Evolutionary conservation across 306 rosid species (phyloP).

Genomic region (Cicer judaicum): DNA sequence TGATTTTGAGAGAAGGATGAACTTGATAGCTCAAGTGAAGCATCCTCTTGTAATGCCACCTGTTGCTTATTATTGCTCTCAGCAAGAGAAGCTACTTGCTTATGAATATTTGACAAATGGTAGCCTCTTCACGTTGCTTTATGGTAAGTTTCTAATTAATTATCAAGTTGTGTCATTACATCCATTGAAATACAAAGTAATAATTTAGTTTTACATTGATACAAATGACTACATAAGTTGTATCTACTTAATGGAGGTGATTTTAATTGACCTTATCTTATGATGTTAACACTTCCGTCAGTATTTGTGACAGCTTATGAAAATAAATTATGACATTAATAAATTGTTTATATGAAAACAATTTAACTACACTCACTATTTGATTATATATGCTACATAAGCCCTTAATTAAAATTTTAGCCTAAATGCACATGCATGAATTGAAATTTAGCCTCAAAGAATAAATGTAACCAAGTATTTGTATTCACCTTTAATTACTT

Average conservation of each 20-base stretch:
- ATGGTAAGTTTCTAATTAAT: constrained; percentile 48
- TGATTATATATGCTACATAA: no score
- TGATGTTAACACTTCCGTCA: neutral
- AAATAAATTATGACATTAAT: neutral
- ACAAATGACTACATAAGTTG: neutral
- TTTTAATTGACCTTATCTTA: neutral
- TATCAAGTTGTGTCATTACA: neutral
- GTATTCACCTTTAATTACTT: neutral
- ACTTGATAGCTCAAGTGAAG: constrained; percentile 52
- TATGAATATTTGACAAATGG: constrained; percentile 72
- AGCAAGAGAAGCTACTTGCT: constrained; percentile 75
- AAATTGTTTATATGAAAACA: neutral
- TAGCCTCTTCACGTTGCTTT: constrained; percentile 74
- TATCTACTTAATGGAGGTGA: no score
- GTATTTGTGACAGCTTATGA: neutral
- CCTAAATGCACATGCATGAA: neutral
- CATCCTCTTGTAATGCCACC: constrained; percentile 60
- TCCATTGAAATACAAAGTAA: neutral
- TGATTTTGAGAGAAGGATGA: constrained; percentile 62
- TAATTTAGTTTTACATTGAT: constrained; percentile 4
- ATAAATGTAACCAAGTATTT: neutral
- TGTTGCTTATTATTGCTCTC: constrained; percentile 74
- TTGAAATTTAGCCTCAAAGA: constrained; percentile 5
- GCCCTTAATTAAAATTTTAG: neutral
- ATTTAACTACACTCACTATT: no score